phyloP scores from a whole-genome alignment of 164 flowering plant species.

The Dillenia suffruticosa region DNA sequence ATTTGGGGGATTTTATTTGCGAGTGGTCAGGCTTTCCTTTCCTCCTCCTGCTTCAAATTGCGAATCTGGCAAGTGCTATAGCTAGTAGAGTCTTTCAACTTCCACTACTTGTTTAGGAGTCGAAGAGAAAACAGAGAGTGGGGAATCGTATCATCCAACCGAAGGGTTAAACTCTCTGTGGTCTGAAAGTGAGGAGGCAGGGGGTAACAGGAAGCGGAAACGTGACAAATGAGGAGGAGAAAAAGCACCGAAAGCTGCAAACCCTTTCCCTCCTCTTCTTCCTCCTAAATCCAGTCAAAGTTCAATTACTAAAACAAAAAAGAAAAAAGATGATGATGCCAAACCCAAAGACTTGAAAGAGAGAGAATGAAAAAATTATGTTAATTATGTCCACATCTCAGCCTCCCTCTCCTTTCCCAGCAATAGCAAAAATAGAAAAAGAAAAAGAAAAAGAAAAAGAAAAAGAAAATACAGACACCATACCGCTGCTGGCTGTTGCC shows the following conservation, averaged over 20 bases:
- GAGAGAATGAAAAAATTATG: background rate
- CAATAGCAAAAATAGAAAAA: too few relatives aligned
- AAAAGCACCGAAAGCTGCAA: constrained; percentile 45
- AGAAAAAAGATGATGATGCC: background rate
- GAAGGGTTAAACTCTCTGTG: background rate
- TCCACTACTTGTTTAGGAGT: too few relatives aligned
- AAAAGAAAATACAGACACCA: too few relatives aligned
- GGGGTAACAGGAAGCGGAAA: background rate
- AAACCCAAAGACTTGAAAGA: background rate
- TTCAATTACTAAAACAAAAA: constrained; percentile 12
- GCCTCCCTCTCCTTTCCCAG: background rate
- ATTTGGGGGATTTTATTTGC: too few relatives aligned
- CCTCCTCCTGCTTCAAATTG: too few relatives aligned
- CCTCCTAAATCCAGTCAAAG: too few relatives aligned
- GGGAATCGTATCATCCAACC: constrained; percentile 1
- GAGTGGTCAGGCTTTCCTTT: too few relatives aligned
- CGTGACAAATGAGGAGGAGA: constrained; percentile 2
- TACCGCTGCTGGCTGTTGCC: too few relatives aligned
- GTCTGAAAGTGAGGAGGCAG: constrained; percentile 1
- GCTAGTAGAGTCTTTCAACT: too few relatives aligned
- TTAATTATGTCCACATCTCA: background rate
- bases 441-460: too few relatives aligned
- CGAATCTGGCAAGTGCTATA: too few relatives aligned
- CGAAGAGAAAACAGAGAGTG: constrained; percentile 3
- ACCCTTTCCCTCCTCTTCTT: background rate